Percentiles rank a stretch among this genome's conserved stretches.
These are phyloP conservation scores for Dalbergia oliveri DNA, from an alignment of 306 rosid species.

Conservation along the genomic window DNA sequence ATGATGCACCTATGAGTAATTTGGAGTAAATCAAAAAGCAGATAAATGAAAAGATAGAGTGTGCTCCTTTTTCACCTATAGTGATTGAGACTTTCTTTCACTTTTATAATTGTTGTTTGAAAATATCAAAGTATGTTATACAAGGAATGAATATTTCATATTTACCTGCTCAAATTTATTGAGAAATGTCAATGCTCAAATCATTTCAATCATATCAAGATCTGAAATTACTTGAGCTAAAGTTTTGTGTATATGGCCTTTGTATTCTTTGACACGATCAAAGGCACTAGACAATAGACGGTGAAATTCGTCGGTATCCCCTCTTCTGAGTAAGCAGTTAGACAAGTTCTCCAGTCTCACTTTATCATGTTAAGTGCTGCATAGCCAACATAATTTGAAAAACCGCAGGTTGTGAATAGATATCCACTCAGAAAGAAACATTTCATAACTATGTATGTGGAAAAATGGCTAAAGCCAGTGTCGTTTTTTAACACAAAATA, in stretches of 20 bases:
- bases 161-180: not conserved
- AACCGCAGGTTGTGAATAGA: not conserved
- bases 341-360: not conserved
- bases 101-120: not conserved
- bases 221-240: not conserved
- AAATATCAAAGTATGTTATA: not conserved
- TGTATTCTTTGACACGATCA: not conserved
- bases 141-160: not conserved
- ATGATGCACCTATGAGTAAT: not conserved
- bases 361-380: not conserved
- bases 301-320: not conserved
- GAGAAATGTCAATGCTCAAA: not conserved
- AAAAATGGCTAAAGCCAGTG: not conserved
- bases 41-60: not conserved
- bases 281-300: not conserved
- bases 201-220: not conserved
- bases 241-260: not conserved
- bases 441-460: not conserved
- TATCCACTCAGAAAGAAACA: constrained; percentile 7
- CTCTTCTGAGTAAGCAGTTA: not conserved
- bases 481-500: not conserved
- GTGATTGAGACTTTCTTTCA: not conserved
- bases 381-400: not conserved
- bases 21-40: not conserved
- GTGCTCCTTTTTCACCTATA: too few relatives aligned